Evolutionary conservation across 179 eudicot genomes (phyloP), one percentile per base, ranked within the genome.

Genomic region (Carnegiea gigantea): DNA sequence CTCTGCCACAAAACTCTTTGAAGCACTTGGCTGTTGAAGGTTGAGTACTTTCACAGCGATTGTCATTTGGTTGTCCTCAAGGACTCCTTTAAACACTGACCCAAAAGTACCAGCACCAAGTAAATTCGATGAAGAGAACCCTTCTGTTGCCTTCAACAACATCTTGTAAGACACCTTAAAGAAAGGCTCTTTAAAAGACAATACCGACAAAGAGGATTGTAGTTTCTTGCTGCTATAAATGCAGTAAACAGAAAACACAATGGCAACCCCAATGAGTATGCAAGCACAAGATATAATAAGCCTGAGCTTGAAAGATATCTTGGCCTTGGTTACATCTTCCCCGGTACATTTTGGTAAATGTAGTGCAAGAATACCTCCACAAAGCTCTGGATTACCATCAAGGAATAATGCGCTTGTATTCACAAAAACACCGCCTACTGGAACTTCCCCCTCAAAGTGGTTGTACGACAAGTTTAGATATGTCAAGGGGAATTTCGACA

Each of bases 321-420:
- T 73, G 20, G 21, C 23, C 14, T n/a, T 59, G 7, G 26, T 73
- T 70, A 5, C 48, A 1, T 40, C n/a, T 23, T 26, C 57, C 33
- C 3, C 10, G 10, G 44, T 46, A 57, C 81, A 82, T 70, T 20
- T 76, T 6, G 79, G 79, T 3, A 83, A 76, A 57, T 73, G 86
- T 7, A 82, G 65, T 60, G 40, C 60, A 13, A 36, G 38, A 10
- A 81, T 18, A 9, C 86, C 86, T 30, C 86, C 86, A 48, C 86
- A 84, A 8, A 84, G 73, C 76, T 15, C 46, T 2, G 18, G 67
- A 62, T n/a, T 24, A 11, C 72, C 70, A 33, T 0, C 2, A 33
- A 33, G 36, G 36, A 33, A 1, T 33, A 33, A 1, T 33, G 36
- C 3, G 36, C 36, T 33, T 33, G 36, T 33, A 33, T 33, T 33